phyloP scores from a whole-genome alignment of 2,329 filamentous ascomycete species.

The Nannizziopsis barbatae region DNA sequence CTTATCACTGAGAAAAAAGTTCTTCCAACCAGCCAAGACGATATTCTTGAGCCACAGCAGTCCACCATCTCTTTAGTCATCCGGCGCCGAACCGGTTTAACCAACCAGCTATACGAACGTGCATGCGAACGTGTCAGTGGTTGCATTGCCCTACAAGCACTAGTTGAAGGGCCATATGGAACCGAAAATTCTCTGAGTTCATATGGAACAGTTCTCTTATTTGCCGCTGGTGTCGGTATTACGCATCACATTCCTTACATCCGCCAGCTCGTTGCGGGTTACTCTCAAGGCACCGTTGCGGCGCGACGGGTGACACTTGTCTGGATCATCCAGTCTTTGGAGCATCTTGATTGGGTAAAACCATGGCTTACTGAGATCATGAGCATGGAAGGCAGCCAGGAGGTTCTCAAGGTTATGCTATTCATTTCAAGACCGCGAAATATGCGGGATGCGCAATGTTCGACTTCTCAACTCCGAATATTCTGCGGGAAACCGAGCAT shows the following conservation, averaged over 20 bases:
- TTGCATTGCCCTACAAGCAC: slow-evolving; percentile 54
- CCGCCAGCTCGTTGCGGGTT: slow-evolving; percentile 60
- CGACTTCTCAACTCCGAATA: slow-evolving; percentile 76
- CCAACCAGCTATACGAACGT: slow-evolving; percentile 63
- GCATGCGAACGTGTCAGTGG: slow-evolving; percentile 46
- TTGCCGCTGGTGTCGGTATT: slow-evolving; percentile 88
- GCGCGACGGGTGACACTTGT: slow-evolving; percentile 72
- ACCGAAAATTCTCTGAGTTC: slow-evolving; percentile 76
- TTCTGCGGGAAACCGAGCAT: slow-evolving; percentile 81
- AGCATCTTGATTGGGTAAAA: slow-evolving; percentile 85
- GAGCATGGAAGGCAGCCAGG: slow-evolving; percentile 65
- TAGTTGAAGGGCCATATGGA: slow-evolving; percentile 82
- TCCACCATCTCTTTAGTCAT: slow-evolving; percentile 69
- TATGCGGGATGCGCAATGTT: slow-evolving; percentile 67
- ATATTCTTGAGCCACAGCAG: slow-evolving; percentile 41
- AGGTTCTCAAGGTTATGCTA: slow-evolving; percentile 73
- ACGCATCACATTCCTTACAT: slow-evolving; percentile 89
- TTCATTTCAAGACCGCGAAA: slow-evolving; percentile 83
- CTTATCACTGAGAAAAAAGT: slow-evolving; percentile 32
- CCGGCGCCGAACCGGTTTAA: slow-evolving; percentile 79
- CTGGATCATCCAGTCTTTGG: slow-evolving; percentile 84
- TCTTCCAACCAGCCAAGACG: slow-evolving; percentile 39
- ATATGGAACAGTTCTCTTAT: slow-evolving; percentile 82
- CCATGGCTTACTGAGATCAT: slow-evolving; percentile 74
- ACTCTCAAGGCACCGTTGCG: slow-evolving; percentile 59